A percentile compares a stretch with the other conserved stretches of the same genome.
phyloP scores from a whole-genome alignment of 208 protist species.

The Blastocrithidia nonstop region DNA sequence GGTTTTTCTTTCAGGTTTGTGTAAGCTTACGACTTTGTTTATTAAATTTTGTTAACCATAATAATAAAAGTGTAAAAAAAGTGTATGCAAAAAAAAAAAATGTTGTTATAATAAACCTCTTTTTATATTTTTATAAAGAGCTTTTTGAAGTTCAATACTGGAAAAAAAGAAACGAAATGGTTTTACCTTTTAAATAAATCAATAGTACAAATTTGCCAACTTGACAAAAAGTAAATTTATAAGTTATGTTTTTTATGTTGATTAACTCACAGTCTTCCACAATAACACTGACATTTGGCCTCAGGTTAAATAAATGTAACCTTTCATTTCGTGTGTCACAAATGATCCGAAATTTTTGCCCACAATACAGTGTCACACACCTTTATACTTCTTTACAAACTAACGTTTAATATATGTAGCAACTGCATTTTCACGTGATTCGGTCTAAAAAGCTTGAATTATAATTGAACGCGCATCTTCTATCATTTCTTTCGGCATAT shows the following conservation, averaged over 20 bases:
- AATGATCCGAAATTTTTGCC: conserved; percentile 99
- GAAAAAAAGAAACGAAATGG: background rate
- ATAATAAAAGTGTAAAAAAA: too few relatives aligned
- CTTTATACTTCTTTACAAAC: conserved; percentile 81
- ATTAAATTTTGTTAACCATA: too few relatives aligned
- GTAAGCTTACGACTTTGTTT: too few relatives aligned
- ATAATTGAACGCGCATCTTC: conserved; percentile 48
- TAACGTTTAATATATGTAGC: conserved; percentile 77
- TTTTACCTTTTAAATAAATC: background rate
- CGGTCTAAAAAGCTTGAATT: conserved; percentile 68
- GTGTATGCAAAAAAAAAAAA: too few relatives aligned
- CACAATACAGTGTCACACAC: conserved; percentile 99
- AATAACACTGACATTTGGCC: conserved; percentile 97
- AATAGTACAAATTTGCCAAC: background rate
- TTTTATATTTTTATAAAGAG: too few relatives aligned
- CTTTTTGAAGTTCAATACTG: background rate
- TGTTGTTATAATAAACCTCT: too few relatives aligned
- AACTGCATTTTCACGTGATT: conserved; percentile 61
- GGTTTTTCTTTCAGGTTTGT: too few relatives aligned
- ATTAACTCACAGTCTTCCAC: conserved; percentile 84
- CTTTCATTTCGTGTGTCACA: conserved; percentile 99
- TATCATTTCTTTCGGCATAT: conserved; percentile 85
- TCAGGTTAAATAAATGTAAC: conserved; percentile 99
- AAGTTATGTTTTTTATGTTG: background rate
- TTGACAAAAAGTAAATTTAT: background rate